Base-by-base conservation (phyloP, 2,329 filamentous ascomycete genomes). In the Fusarium sarcochroum region DNA sequence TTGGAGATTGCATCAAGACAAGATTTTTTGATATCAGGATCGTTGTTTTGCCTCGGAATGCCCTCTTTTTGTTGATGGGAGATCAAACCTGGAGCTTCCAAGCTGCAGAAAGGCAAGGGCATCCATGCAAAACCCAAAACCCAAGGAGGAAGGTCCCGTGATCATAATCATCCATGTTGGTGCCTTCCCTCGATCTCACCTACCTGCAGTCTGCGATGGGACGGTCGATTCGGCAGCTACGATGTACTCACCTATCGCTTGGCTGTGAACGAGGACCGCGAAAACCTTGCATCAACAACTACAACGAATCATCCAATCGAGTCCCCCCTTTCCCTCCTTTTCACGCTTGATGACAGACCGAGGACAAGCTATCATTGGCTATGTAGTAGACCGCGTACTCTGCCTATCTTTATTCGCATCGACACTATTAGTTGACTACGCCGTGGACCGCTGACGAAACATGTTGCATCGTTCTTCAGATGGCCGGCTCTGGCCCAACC, bases 361-460 rank as follows among this genome's bases (percentile, higher is more conserved):
- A 47, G 34, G 27, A 34, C 37, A 45, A 46, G 15, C 11, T 41
- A 45, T 56, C 61, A 69, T 69, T 69, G 66, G 66, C 20, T 42
- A 23, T 20, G 21, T 38, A 51, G 27, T 20, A 45, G 37, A 25
- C 30, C n/a, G 45, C 30, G 49, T 25, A 32, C 25, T 13, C 30
- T 51, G 53, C 35, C 40, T 21, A 46, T 55, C 55, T 59, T 42
- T 57, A 48, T 63, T 49, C 38, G 14, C 44, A 46, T 63, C 34
- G 45, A 18, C 47, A 57, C 49, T 58, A 40, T 40, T 38, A 63
- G 52, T 68, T 58, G 66, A 67, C 56, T 56, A 57, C 50, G 48
- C 59, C 56, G 55, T 67, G 56, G 63, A 70, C 63, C 66, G 44
- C 59, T 66, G 63, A 72, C 70, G 70, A 73, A 72, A 69, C 66